phyloP scores from a whole-genome alignment of 2,329 filamentous ascomycete species.

The Aspergillus glaucus region DNA sequence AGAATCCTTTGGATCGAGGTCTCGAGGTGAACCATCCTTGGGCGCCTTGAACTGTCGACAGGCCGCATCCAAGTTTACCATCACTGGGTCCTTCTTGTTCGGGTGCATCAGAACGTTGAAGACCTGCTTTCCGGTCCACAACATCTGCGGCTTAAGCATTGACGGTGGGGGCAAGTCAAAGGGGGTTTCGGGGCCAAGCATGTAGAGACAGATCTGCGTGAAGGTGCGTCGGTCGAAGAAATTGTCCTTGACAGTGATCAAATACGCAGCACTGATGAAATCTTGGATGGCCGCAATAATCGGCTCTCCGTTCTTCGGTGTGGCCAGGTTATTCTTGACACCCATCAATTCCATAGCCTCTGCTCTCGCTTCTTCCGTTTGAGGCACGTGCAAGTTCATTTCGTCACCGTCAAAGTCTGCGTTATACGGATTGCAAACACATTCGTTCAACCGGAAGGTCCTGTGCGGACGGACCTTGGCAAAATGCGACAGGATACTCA shows the following conservation, averaged over 20 bases:
- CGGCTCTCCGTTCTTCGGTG: constrained; percentile 94
- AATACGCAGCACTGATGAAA: constrained; percentile 92
- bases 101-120: constrained; percentile 90
- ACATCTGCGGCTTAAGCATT: constrained; percentile 72
- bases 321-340: constrained; percentile 91
- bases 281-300: constrained; percentile 99
- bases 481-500: constrained; percentile 95
- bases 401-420: constrained; percentile 98
- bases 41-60: constrained; percentile 63
- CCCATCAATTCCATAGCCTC: constrained; percentile 97
- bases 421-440: constrained; percentile 96
- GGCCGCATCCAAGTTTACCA: constrained; percentile 88
- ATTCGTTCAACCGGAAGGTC: constrained; percentile 95
- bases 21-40: constrained; percentile 33
- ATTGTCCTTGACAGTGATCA: constrained; percentile 84
- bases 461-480: constrained; percentile 91
- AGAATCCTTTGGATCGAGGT: constrained; percentile 79
- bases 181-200: constrained; percentile 73
- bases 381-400: constrained; percentile 97
- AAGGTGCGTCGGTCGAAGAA: constrained; percentile 90
- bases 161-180: constrained; percentile 83
- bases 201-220: constrained; percentile 83
- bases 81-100: constrained; percentile 72
- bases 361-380: constrained; percentile 91
- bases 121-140: constrained; percentile 97